Percentiles rank a stretch among this genome's conserved stretches.
These are phyloP conservation scores for Solanum sparsipilum DNA, from an alignment of 257 asterid genomes.

Conservation along the genomic window DNA sequence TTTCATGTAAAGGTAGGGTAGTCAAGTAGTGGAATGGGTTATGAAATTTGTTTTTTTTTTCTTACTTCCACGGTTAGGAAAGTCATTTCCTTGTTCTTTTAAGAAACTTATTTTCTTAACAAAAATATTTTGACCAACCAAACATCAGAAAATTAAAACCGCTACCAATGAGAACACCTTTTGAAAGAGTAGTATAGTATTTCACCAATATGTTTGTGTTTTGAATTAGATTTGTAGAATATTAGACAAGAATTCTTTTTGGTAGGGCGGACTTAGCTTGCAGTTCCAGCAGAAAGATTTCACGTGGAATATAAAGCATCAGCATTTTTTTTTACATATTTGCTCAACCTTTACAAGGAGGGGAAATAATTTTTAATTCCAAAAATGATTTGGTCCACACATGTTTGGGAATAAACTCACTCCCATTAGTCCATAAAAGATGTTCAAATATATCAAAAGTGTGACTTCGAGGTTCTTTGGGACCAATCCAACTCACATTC, in stretches of 20 bases:
- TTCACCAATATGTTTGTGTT: not conserved
- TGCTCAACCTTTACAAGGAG: not conserved
- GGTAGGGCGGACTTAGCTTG: not conserved
- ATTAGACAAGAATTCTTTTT: not conserved
- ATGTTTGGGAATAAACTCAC: not conserved
- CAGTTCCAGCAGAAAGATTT: not conserved
- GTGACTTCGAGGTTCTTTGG: not conserved
- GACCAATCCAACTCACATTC: not conserved
- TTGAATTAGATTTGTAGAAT: not conserved
- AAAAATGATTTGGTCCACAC: not conserved
- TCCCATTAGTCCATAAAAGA: not conserved
- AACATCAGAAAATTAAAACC: too few relatives aligned
- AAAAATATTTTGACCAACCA: not conserved
- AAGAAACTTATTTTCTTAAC: too few relatives aligned
- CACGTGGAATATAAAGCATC: not conserved
- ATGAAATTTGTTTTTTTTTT: not conserved
- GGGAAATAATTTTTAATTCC: not conserved
- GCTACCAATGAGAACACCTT: too few relatives aligned
- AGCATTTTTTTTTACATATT: not conserved
- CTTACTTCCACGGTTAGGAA: not conserved
- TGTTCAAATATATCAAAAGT: not conserved
- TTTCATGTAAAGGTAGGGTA: not conserved
- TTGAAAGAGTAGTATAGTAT: too few relatives aligned
- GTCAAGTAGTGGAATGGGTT: not conserved
- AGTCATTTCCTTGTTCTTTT: rapidly evolving